Conservation (phyloP, 2,329 filamentous ascomycete genomes). For the Colletotrichum musicola region DNA sequence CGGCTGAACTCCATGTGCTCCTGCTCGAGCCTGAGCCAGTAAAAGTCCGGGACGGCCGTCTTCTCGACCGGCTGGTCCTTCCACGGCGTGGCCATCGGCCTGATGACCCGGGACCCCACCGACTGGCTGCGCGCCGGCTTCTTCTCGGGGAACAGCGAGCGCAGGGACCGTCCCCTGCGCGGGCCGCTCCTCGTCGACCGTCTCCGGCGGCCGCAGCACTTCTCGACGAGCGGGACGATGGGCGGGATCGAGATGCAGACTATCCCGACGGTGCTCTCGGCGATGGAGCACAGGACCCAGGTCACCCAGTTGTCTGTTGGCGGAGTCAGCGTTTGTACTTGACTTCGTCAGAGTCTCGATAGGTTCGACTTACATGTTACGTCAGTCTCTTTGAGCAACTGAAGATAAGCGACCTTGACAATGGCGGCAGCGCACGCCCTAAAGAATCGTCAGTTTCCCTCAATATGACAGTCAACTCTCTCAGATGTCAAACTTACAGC, state of each 20-base stretch:
- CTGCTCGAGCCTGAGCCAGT: slow-evolving; percentile 30
- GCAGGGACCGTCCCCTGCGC: neutral
- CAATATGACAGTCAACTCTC: neutral
- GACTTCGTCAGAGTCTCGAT: too few relatives aligned
- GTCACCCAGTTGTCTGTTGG: slow-evolving; percentile 45
- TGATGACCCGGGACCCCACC: slow-evolving; percentile 3
- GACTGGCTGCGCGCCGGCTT: slow-evolving; percentile 3
- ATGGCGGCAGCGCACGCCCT: slow-evolving; percentile 46
- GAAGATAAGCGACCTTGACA: slow-evolving; percentile 44
- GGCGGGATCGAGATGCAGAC: slow-evolving; percentile 50
- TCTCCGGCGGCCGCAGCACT: slow-evolving; percentile 4
- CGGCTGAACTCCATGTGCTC: slow-evolving; percentile 6
- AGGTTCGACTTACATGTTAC: slow-evolving; percentile 43
- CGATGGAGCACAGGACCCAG: slow-evolving; percentile 48
- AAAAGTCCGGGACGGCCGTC: slow-evolving; percentile 23
- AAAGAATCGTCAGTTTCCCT: neutral
- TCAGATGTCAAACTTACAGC: slow-evolving; percentile 43
- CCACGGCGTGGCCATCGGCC: slow-evolving; percentile 37
- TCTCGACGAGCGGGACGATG: slow-evolving; percentile 44
- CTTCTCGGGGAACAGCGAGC: neutral
- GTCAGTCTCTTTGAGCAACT: slow-evolving; percentile 43
- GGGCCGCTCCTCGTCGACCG: neutral
- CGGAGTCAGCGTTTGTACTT: neutral
- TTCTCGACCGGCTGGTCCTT: slow-evolving; percentile 23
- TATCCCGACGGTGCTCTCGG: slow-evolving; percentile 50